A percentile compares a stretch with the other conserved stretches of the same genome.
Conservation (phyloP, 1,284 basidiomycete genomes). For the Malassezia nana region DNA sequence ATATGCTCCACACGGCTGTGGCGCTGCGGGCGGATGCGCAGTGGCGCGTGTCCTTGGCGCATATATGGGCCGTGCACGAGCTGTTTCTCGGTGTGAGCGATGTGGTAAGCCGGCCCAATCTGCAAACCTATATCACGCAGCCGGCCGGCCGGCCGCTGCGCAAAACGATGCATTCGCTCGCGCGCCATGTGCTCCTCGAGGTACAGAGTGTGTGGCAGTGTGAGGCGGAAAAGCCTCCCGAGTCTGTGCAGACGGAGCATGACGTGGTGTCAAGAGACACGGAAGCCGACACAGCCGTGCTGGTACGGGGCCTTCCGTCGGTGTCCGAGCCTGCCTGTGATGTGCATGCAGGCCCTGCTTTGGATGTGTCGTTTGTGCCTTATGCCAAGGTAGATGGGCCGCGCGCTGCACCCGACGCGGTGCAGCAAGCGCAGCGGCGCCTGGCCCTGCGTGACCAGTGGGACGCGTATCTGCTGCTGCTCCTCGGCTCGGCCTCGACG, state of each 20-base stretch:
- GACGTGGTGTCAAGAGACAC: neutral
- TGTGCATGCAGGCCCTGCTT: neutral
- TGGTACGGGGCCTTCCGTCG: conserved; percentile 2
- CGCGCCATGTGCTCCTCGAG: conserved; percentile 16
- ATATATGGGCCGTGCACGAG: conserved; percentile 23
- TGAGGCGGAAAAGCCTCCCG: conserved; percentile 27
- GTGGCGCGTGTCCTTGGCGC: conserved; percentile 3
- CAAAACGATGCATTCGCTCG: conserved; percentile 27
- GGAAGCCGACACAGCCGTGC: neutral
- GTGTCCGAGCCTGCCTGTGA: neutral
- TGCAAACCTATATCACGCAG: neutral
- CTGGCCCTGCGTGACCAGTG: neutral
- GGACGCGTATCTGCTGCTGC: conserved; percentile 19
- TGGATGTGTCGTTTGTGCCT: conserved; percentile 10
- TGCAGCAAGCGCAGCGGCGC: neutral
- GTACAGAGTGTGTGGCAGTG: conserved; percentile 22
- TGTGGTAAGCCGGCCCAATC: conserved; percentile 20
- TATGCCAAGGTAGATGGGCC: neutral
- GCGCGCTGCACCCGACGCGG: neutral
- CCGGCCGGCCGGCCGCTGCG: conserved; percentile 16
- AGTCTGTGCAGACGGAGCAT: neutral
- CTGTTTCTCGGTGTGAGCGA: conserved; percentile 22
- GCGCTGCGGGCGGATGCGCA: neutral
- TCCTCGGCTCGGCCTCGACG: conserved; percentile 22
- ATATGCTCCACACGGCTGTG: neutral